phyloP scores from a whole-genome alignment of 78 protist genomes.

The Speleostelium caveatum region DNA sequence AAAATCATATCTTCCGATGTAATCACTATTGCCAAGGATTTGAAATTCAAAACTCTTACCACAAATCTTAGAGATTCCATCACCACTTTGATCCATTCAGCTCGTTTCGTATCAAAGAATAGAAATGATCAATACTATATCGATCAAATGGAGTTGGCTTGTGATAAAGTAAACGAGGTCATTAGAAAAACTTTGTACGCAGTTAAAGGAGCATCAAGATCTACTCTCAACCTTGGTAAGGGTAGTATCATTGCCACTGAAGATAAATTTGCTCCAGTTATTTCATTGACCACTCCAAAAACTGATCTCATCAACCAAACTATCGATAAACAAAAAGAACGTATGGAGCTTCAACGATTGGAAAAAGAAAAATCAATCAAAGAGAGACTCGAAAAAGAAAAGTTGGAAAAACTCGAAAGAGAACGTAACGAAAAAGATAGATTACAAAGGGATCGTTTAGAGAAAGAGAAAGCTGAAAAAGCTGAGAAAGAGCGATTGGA shows the following conservation, averaged over 20 bases:
- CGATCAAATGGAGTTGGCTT: constrained; percentile 68
- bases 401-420: too few relatives aligned
- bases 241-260: neutral
- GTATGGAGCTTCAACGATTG: too few relatives aligned
- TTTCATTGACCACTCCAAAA: constrained; percentile 4
- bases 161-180: constrained; percentile 40
- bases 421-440: too few relatives aligned
- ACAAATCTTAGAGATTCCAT: constrained; percentile 5
- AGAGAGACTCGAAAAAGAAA: too few relatives aligned
- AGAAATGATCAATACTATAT: constrained; percentile 57
- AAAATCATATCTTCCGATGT: constrained; percentile 50
- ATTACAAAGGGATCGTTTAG: too few relatives aligned
- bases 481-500: too few relatives aligned
- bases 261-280: neutral
- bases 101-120: constrained; percentile 32
- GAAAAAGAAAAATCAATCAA: too few relatives aligned
- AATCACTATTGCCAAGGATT: constrained; percentile 9
- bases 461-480: too few relatives aligned
- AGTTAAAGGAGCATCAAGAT: constrained; percentile 31
- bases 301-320: too few relatives aligned
- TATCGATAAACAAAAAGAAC: too few relatives aligned
- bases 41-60: constrained; percentile 10
- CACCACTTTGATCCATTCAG: constrained; percentile 6
- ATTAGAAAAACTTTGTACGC: constrained; percentile 45
- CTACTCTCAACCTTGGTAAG: neutral